Evolutionary conservation across 1,139 yeast genomes (phyloP), one percentile per base, ranked within the genome.

Genomic region (Hansenula lynferdii): DNA sequence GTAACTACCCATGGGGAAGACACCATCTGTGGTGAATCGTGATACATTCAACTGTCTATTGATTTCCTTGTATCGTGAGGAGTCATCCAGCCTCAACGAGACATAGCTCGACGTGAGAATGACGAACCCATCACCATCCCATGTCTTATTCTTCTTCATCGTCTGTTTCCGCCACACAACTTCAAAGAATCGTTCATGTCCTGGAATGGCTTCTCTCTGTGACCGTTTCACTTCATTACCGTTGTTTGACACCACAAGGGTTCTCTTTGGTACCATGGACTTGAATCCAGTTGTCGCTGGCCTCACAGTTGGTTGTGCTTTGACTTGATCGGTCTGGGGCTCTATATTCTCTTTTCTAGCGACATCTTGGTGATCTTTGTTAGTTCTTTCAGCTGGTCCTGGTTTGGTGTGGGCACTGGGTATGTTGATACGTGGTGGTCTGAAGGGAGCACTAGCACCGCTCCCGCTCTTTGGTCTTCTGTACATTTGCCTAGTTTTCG

Each of bases 101-200:
- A 51, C 39, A 9, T 41, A 43, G 1, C 47, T 34, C 1, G 46
- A 39, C 1, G 38, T 26, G 20, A 68, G 50, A 0, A 59, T 45
- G 6, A 85, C 66, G 20, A 62, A 60, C 0, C 96, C 97, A 61
- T 92, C 98, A 4, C 95, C 96, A 42, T 87, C 95, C 98, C 98
- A 92, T 0, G 90, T 81, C 57, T 90, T 90, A 58, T 89, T 80
- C 67, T 90, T 89, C 61, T 85, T 86, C 28, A 64, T 69, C 1
- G 92, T 68, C 30, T 69, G 70, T 57, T 85, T 87, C 31, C 98
- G 66, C 57, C 57, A 53, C 7, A 51, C 52, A 7, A 51, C 48
- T 21, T 49, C 54, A 31, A 46, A 53, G 34, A 47, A 48, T 12
- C 51, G 38, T 21, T 29, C 24, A 24, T 37, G 34, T 7, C 22